Evolutionary conservation across 768 basidiomycete genomes (phyloP), one percentile per base, ranked within the genome.

Genomic region (Cubamyces sp.): DNA sequence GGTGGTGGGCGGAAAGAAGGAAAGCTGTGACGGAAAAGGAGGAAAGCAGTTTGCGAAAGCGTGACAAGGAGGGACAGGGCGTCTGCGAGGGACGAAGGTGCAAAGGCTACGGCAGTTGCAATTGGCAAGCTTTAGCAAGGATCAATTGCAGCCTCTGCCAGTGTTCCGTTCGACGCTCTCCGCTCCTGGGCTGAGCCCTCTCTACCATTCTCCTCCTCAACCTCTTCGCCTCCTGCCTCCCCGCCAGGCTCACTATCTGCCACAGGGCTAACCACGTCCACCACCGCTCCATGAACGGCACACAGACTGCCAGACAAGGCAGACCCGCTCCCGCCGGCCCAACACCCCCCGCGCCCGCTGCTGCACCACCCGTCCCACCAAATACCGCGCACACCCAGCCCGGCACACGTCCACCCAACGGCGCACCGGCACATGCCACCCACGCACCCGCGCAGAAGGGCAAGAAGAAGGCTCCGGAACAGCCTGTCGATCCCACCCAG

Each of bases 401-500:
- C 39, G 43, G 66, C 3, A 57, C 71, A 41, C 66, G 69, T 9
- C 60, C 67, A 43, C 57, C 69, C n/a, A 73, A 73, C 26, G 71
- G 71, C 15, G 61, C 64, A 1, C 40, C 60, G 9, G 57, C 56
- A 3, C 70, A 73, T 57, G 70, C 67, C 58, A 55, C 68, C 2
- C 70, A 71, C 51, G 47, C 66, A 21, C 66, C 69, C 47, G 39
- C 58, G 15, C 68, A 65, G 63, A 74, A 75, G 59, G 67, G 70
- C 21, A 88, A 77, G 78, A 93, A 91, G 86, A 89, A 87, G 79
- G 90, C 88, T 75, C 82, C 79, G 67, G 89, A 88, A 64, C 76
- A 79, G 59, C 87, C 87, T 21, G 83, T 91, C 57, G 92, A 95
- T 77, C 91, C 92, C 56, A 88, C 87, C 2, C 82, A 85, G 43